These are phyloP conservation scores for Parietaria judaica DNA, from an alignment of 306 rosid species.

Conservation along the genomic window DNA sequence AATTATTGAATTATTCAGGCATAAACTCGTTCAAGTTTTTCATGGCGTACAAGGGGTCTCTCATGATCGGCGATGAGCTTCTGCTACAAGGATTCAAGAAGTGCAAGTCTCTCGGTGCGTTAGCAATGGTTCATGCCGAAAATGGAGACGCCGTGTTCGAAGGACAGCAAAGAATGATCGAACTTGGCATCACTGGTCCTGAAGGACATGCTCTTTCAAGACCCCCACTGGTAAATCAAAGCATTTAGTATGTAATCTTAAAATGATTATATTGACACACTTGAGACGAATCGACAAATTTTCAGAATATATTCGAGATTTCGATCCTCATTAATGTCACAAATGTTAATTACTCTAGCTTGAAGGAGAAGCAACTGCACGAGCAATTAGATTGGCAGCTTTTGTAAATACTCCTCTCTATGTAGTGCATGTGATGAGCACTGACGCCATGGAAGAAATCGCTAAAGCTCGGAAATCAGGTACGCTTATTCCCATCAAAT, in stretches of 20 bases:
- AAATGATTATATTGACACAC: too few relatives aligned
- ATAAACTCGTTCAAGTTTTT: conserved; percentile 95
- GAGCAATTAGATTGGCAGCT: conserved; percentile 77
- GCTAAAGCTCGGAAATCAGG: conserved; percentile 88
- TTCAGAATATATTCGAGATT: not conserved
- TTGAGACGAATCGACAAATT: not conserved
- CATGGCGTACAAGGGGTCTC: conserved; percentile 83
- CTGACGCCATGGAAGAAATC: conserved; percentile 93
- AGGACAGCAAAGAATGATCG: conserved; percentile 88
- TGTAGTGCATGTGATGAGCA: conserved; percentile 97
- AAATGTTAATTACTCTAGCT: conserved; percentile 39
- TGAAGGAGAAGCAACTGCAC: conserved; percentile 94
- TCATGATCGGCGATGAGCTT: conserved; percentile 83
- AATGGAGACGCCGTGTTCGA: conserved; percentile 85
- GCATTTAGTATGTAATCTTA: not conserved
- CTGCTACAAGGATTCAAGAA: conserved; percentile 71
- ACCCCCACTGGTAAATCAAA: conserved; percentile 63
- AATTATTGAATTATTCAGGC: conserved; percentile 36
- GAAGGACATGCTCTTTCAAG: conserved; percentile 95
- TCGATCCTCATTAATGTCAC: conserved; percentile 10
- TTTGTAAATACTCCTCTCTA: conserved; percentile 86
- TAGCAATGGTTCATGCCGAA: conserved; percentile 99
- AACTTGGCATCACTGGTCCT: conserved; percentile 93
- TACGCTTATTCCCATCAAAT: conserved; percentile 13
- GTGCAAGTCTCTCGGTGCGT: conserved; percentile 94